Percentiles rank a stretch among this genome's conserved stretches.
phyloP scores from a whole-genome alignment of 352 stramenopile genomes.

The Pilasporangium apinafurcum region DNA sequence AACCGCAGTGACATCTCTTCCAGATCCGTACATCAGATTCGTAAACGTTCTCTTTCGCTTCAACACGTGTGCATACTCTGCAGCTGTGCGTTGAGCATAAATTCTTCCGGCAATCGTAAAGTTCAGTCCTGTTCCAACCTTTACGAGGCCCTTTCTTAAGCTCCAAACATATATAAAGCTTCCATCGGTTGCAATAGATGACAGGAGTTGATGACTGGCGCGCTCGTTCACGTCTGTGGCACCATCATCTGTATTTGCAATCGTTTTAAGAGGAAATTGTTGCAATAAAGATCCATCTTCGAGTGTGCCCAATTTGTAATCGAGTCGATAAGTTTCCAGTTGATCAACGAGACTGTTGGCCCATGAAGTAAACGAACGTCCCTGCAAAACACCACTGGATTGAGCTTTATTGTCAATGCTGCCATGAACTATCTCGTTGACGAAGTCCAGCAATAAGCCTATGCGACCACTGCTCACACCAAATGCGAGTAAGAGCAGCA shows the following conservation, averaged over 20 bases:
- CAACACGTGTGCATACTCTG: slow-evolving; percentile 17
- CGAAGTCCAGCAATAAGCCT: slow-evolving; percentile 47
- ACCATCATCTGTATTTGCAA: slow-evolving; percentile 13
- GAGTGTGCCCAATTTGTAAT: slow-evolving; percentile 46
- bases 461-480: slow-evolving; percentile 50
- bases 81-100: slow-evolving; percentile 27
- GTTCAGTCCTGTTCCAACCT: slow-evolving; percentile 65
- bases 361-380: slow-evolving; percentile 27
- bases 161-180: slow-evolving; percentile 65
- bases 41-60: slow-evolving; percentile 17
- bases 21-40: slow-evolving; percentile 29
- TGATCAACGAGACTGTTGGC: slow-evolving; percentile 25
- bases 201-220: slow-evolving; percentile 3
- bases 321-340: slow-evolving; percentile 47
- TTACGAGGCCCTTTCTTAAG: slow-evolving; percentile 28
- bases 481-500: slow-evolving; percentile 47
- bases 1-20: slow-evolving; percentile 26
- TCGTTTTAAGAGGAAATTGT: slow-evolving; percentile 36
- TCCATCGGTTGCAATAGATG: slow-evolving; percentile 56
- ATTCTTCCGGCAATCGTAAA: slow-evolving; percentile 70
- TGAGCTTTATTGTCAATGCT: background rate
- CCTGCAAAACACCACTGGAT: slow-evolving; percentile 5
- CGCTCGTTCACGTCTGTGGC: slow-evolving; percentile 6
- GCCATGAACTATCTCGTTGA: slow-evolving; percentile 13
- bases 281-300: slow-evolving; percentile 32